Percentiles rank a stretch among this genome's conserved stretches.
Evolutionary conservation across 768 basidiomycete species (phyloP).

Genomic region (Boletus rex-veris): DNA sequence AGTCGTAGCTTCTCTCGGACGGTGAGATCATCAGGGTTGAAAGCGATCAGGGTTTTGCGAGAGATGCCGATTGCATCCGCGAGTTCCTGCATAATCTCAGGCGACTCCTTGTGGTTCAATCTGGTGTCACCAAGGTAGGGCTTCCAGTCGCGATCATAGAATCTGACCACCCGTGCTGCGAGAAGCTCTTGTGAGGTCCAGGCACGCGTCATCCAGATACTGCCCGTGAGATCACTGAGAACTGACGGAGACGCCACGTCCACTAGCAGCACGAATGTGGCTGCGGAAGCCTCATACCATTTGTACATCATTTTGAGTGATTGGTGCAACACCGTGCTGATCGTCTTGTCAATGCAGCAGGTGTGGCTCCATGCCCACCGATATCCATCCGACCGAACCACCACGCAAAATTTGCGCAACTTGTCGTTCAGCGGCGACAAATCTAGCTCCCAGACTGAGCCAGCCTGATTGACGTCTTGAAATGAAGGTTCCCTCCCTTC

Average conservation of each 20-base stretch:
- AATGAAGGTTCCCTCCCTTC: constrained; percentile 8
- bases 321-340: neutral
- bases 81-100: constrained; percentile 9
- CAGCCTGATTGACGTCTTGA: constrained; percentile 1
- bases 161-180: constrained; percentile 1
- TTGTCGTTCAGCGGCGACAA: neutral
- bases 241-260: neutral
- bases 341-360: constrained; percentile 12
- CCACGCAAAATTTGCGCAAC: constrained; percentile 7
- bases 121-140: constrained; percentile 5
- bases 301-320: constrained; percentile 14
- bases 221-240: neutral
- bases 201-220: constrained; percentile 9
- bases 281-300: constrained; percentile 9
- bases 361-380: constrained; percentile 16
- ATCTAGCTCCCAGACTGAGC: constrained; percentile 4
- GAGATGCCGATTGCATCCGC: constrained; percentile 1
- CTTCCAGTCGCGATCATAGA: constrained; percentile 9
- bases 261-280: neutral
- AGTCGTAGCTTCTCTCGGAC: constrained; percentile 9
- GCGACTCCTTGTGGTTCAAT: constrained; percentile 8
- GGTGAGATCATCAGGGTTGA: constrained; percentile 5
- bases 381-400: constrained; percentile 2
- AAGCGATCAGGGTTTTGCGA: neutral
- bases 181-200: constrained; percentile 19